phyloP scores from a whole-genome alignment of 2,329 filamentous ascomycete species.

The Penicillium hordei region DNA sequence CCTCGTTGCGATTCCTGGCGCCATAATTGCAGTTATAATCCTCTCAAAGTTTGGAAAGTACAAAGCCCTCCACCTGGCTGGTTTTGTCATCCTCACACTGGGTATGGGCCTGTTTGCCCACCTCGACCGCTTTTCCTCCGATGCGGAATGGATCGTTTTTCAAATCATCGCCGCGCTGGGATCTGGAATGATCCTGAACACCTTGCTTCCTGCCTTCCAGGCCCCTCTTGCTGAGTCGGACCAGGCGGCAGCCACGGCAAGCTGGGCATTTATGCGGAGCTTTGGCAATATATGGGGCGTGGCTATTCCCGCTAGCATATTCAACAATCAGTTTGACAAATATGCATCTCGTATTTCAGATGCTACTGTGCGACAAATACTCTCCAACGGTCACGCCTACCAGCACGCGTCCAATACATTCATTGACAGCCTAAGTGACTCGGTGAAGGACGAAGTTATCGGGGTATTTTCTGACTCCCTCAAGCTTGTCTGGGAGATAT shows the following conservation, averaged over 20 bases:
- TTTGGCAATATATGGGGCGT: constrained; percentile 29
- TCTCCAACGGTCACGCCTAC: neutral
- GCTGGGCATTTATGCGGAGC: constrained; percentile 26
- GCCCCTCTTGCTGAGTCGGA: constrained; percentile 24
- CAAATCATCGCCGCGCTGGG: constrained; percentile 25
- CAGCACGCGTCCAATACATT: neutral
- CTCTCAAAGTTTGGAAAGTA: constrained; percentile 31
- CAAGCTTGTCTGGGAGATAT: neutral
- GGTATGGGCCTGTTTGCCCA: constrained; percentile 44
- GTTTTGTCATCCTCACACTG: constrained; percentile 41
- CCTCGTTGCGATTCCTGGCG: constrained; percentile 19
- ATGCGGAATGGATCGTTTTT: constrained; percentile 39
- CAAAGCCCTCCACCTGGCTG: constrained; percentile 36
- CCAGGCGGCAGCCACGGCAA: constrained; percentile 20
- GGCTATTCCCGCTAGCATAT: neutral
- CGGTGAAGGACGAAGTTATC: neutral
- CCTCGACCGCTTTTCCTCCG: constrained; percentile 39
- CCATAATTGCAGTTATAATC: constrained; percentile 24
- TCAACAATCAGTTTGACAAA: neutral
- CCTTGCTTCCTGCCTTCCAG: constrained; percentile 26
- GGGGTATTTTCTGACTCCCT: neutral
- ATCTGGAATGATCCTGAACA: constrained; percentile 18
- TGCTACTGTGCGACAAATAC: neutral
- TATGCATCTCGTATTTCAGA: neutral
- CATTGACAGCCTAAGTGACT: neutral